Evolutionary conservation across 257 asterid genomes (phyloP), one percentile per base, ranked within the genome.

Genomic region (Capsicum chinense): DNA sequence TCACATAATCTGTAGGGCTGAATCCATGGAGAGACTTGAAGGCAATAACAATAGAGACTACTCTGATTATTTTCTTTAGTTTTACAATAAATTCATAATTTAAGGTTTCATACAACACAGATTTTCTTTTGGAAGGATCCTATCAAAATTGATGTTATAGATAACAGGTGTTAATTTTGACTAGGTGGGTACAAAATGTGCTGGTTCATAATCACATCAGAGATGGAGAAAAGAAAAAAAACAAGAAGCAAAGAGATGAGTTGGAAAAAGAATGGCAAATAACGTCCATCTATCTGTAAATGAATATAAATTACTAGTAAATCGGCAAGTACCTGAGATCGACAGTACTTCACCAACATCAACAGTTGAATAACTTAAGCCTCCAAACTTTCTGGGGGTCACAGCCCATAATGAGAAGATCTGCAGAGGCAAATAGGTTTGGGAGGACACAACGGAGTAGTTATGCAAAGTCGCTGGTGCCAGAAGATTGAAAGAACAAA

Each of bases 321-420:
- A 62, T 44, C 48, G 9, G 47, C 21, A 39, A 79, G 74, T 84
- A 95, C 99, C 98, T 80, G 99, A 80, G 66, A 95, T 89, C 33
- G 98, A 85, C 79, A 95, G 93, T 87, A 95, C 92, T 88, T 83
- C 90, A 87, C 99, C 99, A 57, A 95, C 96, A 86, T 88, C 92
- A 56, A 92, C 80, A 35, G 98, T 90, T 85, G 89, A 84, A 80
- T 86, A 92, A 82, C 92, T 89, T 84, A 95, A 88, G 26, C 99
- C 98, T 57, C 96, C 97, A 7, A 91, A 87, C 86, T 87, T 93
- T 84, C 67, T 89, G 50, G 99, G 91, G 85, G 96, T 95, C 64
- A 89, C 97, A 15, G 99, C 95, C 99, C 99, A 95, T 82, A 95
- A 83, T 14, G 99, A 91, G 86, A 95, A 95, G 90, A 94, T 94